Base-by-base conservation (phyloP, 2,329 filamentous ascomycete genomes). In the Aspergillus oerlinghausenensis region DNA sequence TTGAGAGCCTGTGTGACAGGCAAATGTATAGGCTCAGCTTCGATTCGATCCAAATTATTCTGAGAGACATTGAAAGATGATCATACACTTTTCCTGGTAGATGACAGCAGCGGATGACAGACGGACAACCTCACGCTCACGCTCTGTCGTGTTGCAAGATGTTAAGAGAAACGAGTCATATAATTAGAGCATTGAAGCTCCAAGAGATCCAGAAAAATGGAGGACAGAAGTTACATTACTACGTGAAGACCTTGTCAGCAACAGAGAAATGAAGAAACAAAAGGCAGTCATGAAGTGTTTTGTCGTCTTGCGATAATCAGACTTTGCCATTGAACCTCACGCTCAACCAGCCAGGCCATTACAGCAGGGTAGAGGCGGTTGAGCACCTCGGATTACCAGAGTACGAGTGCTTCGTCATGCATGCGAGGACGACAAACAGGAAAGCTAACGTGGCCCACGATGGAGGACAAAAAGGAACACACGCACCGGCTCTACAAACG, bases 311-410 rank as follows among this genome's bases (percentile, higher is more conserved):
- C 28, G 57, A 56, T 55, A 57, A 67, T 76, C 74, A 76, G 74
- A 76, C 69, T 75, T 73, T 76, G 73, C 74, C 74, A 70, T 68
- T 68, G 60, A 51, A 73, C 73, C 73, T 71, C 75, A 77, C 65
- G 68, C 75, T 71, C 73, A 62, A 75, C 74, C 75, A 76, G 73
- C 74, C 58, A 52, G 59, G 57, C 52, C 47, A 43, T 57, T 50
- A 42, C 54, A 26, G 26, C 43, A 59, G 50, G 56, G 61, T 59
- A 59, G 49, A 54, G 62, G 73, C 74, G 73, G 74, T 72, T 77
- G 72, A 74, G 73, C 67, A 63, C 61, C 65, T 77, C 70, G 71
- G 73, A 71, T 77, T 77, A 77, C 75, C 75, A 77, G 74, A 75
- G 72, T 71, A 68, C 70, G 67, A 67, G 60, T 58, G 60, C 71